Base-by-base conservation (phyloP, 2,329 filamentous ascomycete species). In the Penicillium sp. region DNA sequence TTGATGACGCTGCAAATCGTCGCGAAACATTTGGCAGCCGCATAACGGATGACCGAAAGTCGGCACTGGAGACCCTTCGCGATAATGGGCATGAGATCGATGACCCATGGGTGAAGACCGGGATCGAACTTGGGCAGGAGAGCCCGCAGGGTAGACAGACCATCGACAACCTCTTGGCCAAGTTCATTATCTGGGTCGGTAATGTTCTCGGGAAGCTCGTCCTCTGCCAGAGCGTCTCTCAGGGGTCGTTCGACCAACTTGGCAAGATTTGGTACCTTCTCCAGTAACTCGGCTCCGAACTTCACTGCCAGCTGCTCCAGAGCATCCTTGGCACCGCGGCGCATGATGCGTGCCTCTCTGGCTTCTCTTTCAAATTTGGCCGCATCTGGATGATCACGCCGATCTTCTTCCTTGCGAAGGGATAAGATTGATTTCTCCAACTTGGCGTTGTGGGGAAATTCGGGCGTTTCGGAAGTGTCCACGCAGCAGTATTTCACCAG, bases 1-100 rank as follows among this genome's bases (percentile, higher is more conserved):
- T 89, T 89, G 60, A 99, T 95, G 58, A 97, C 87, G 66, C 92
- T 99, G 77, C 95, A 99, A 37, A 97, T 87, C 1, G 93, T 99
- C 8, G 93, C 95, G 67, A 99, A 83, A 66, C 93, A 97, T 69
- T 99, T 99, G 0, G 93, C 93, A 19, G 93, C 93, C 72, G 92
- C 93, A 71, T 99, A 99, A 33, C 93, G 83, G 66, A 99, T 89
- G 2, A 99, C 89, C 2, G 93, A 95, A 12, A 97, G 78, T 60
- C 86, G 83, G 16, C 89, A 95, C 60, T 92, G 89, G 36, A 99
- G 77, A 3, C 89, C 92, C 69, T 87, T 92, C 59, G 90, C 88
- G 45, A 99, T 83, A 31, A 92, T 77, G 7, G 92, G 90, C 68
- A 96, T 81, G 61, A 96, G 80, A 42, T 86, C 78, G 69, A 95